Percentiles rank a stretch among this genome's conserved stretches.
Evolutionary conservation across 2,329 filamentous ascomycete species (phyloP).

Genomic region (Macroventuria anomochaeta): DNA sequence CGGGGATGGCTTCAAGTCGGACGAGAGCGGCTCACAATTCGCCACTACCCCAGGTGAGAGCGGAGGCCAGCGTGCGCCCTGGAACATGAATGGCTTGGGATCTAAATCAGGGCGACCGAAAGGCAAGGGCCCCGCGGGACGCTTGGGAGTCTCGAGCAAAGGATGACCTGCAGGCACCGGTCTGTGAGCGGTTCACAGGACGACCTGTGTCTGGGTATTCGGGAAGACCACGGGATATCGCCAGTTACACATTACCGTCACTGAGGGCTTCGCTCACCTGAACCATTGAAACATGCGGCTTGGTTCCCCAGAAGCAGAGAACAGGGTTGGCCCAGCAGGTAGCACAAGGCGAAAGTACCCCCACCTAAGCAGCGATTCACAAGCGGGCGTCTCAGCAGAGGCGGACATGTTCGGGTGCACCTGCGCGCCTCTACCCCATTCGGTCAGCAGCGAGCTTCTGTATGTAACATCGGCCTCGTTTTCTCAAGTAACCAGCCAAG

Average conservation of each 20-base stretch:
- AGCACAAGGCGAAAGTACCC: constrained; percentile 40
- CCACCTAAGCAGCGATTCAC: constrained; percentile 24
- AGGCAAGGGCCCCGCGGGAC: constrained; percentile 49
- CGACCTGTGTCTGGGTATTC: constrained; percentile 42
- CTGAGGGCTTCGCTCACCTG: constrained; percentile 35
- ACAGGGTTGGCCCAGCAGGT: constrained; percentile 35
- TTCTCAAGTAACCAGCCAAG: constrained; percentile 40
- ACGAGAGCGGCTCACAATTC: constrained; percentile 52
- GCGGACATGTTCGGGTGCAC: constrained; percentile 47
- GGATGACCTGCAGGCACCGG: constrained; percentile 49
- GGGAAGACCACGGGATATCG: constrained; percentile 37
- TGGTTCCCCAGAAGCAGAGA: constrained; percentile 30
- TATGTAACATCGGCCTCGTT: constrained; percentile 48
- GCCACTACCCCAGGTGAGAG: constrained; percentile 35
- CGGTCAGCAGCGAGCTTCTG: constrained; percentile 32
- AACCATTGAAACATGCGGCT: constrained; percentile 47
- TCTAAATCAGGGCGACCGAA: constrained; percentile 42
- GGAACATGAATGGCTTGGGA: constrained; percentile 39
- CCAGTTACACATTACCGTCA: constrained; percentile 45
- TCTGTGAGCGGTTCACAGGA: constrained; percentile 39
- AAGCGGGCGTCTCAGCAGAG: constrained; percentile 38
- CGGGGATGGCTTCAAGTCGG: constrained; percentile 71
- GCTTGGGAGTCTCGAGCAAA: constrained; percentile 46
- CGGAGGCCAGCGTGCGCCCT: constrained; percentile 34
- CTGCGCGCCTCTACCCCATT: constrained; percentile 26